Conservation (phyloP, 176 grass and related monocot genomes). For the Oryza longistaminata region DNA sequence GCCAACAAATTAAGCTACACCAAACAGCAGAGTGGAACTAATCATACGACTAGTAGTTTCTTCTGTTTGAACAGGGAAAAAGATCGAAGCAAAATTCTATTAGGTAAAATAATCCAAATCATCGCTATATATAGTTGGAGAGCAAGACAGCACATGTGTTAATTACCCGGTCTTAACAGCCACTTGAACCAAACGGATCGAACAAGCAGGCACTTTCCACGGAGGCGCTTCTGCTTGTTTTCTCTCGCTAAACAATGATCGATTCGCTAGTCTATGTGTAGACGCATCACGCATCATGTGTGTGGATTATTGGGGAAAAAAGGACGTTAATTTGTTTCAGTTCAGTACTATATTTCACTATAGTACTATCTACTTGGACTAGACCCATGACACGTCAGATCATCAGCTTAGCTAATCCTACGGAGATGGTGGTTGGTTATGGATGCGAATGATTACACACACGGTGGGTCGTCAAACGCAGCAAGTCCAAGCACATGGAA, state of each 20-base stretch:
- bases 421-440: constrained; percentile 1
- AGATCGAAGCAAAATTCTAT: not conserved
- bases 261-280: not conserved
- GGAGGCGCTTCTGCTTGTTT: constrained; percentile 17
- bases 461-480: constrained; percentile 25
- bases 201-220: constrained; percentile 5
- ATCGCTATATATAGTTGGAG: not conserved
- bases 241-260: constrained; percentile 19
- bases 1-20: not conserved
- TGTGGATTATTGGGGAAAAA: not conserved
- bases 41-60: not conserved
- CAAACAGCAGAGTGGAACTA: not conserved
- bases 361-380: not conserved
- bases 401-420: not conserved
- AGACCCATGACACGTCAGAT: not conserved
- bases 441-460: not conserved
- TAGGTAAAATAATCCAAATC: not conserved
- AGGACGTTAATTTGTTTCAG: not conserved
- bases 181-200: not conserved
- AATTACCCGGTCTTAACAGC: not conserved
- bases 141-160: constrained; percentile 1
- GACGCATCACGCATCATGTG: not conserved
- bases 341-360: not conserved
- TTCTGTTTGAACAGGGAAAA: not conserved
- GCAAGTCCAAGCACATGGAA: constrained; percentile 20